Conservation (phyloP, 768 basidiomycete species). For the Kwoniella bestiolae region DNA sequence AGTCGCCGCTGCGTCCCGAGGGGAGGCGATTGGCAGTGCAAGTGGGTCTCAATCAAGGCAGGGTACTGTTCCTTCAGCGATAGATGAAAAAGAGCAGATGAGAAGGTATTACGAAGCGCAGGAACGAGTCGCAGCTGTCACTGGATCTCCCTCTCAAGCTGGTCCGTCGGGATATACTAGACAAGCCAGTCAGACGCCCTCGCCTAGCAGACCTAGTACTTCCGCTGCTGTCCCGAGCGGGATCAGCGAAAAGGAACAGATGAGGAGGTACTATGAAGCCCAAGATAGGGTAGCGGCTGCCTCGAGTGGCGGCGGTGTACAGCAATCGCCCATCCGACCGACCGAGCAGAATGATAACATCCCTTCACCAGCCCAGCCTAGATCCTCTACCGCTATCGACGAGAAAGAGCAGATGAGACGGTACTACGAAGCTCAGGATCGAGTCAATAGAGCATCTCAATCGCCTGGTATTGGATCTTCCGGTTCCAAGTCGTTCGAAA, state of each 20-base stretch:
- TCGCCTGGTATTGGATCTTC: not conserved
- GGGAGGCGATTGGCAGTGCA: conserved; percentile 6
- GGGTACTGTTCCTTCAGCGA: not conserved
- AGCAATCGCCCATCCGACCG: not conserved
- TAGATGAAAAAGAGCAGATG: conserved; percentile 30
- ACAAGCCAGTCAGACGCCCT: not conserved
- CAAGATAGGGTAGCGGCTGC: conserved; percentile 29
- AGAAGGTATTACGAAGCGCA: conserved; percentile 16
- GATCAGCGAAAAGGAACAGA: conserved; percentile 49
- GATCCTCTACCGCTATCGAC: not conserved
- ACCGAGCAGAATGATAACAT: not conserved
- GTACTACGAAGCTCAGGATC: conserved; percentile 12
- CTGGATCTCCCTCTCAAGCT: not conserved
- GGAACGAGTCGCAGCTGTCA: conserved; percentile 5
- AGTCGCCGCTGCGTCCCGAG: conserved; percentile 6
- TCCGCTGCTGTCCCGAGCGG: conserved; percentile 10
- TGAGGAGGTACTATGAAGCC: conserved; percentile 52
- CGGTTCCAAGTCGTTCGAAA: not conserved
- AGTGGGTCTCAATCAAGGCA: not conserved
- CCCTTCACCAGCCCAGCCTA: not conserved
- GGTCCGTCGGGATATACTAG: not conserved
- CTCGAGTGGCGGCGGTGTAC: not conserved
- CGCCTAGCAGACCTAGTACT: not conserved
- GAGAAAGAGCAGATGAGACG: conserved; percentile 27
- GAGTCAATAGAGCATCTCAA: conserved; percentile 1